These are phyloP conservation scores for Melastoma malabathricum DNA, from an alignment of 345 rosid species.

Conservation along the genomic window DNA sequence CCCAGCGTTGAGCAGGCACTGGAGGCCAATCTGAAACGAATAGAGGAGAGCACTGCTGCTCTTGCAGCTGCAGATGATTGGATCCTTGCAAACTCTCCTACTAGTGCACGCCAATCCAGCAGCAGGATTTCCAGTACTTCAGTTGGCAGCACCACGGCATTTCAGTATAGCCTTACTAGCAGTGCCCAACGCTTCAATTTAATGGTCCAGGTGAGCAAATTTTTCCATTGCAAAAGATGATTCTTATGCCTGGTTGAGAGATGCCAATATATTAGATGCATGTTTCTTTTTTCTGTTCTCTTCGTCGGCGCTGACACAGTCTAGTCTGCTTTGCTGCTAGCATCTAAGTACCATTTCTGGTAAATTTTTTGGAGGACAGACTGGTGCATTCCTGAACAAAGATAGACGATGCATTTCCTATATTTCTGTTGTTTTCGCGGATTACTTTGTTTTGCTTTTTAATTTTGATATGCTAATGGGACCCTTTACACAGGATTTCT, in stretches of 20 bases:
- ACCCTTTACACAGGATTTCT: slow-evolving; percentile 58
- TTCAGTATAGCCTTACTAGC: slow-evolving; percentile 80
- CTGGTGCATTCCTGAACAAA: no score
- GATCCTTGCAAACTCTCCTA: slow-evolving; percentile 64
- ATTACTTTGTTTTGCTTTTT: neutral
- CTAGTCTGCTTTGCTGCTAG: no score
- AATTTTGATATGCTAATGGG: neutral
- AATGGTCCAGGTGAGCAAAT: slow-evolving; percentile 86
- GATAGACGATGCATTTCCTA: no score
- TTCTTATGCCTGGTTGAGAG: neutral
- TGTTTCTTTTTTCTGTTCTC: no score
- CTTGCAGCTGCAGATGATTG: slow-evolving; percentile 99
- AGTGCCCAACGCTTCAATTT: slow-evolving; percentile 96
- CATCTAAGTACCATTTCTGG: no score
- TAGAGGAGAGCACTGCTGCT: slow-evolving; percentile 98
- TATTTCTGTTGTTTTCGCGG: neutral
- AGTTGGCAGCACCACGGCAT: slow-evolving; percentile 30
- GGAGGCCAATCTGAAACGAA: slow-evolving; percentile 88
- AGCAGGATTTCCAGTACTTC: slow-evolving; percentile 41
- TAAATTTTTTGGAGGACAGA: no score
- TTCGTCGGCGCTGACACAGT: no score
- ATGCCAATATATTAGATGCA: no score
- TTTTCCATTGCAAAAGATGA: neutral
- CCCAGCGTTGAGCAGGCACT: slow-evolving; percentile 96
- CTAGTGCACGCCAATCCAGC: slow-evolving; percentile 59